Conservation (phyloP, 176 grass and related monocot genomes). For the Leersia perrieri region DNA sequence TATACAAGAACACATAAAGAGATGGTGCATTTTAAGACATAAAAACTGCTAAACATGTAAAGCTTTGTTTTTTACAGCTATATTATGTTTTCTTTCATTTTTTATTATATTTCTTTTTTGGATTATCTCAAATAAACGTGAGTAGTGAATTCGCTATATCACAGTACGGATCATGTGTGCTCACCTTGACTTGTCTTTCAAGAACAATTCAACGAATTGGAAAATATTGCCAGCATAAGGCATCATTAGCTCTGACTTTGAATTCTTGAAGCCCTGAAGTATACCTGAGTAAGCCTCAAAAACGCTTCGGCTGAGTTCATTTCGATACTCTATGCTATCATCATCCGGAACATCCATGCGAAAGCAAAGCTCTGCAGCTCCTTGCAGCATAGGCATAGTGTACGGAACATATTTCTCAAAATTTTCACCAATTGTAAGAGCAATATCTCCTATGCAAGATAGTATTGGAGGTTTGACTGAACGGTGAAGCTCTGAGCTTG, state of each 20-base stretch:
- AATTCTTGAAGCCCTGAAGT: constrained; percentile 62
- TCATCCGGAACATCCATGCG: constrained; percentile 48
- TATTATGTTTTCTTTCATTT: neutral
- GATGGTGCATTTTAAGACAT: neutral
- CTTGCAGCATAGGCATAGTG: constrained; percentile 57
- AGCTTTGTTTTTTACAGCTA: neutral
- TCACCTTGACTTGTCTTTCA: constrained; percentile 62
- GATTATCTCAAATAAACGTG: neutral
- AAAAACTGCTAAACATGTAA: neutral
- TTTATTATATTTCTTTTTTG: neutral
- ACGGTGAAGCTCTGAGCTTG: constrained; percentile 45
- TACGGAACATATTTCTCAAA: constrained; percentile 72
- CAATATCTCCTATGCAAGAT: constrained; percentile 73
- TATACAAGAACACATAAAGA: neutral
- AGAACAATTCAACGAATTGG: constrained; percentile 57
- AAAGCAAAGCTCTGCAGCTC: constrained; percentile 53
- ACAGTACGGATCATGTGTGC: neutral
- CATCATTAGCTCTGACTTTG: constrained; percentile 62
- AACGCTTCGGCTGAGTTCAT: constrained; percentile 59
- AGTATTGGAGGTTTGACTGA: constrained; percentile 68
- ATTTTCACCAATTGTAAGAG: constrained; percentile 64
- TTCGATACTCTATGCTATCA: constrained; percentile 56
- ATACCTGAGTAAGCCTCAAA: constrained; percentile 79
- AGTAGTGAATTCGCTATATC: neutral
- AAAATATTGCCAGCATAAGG: constrained; percentile 58